These are phyloP conservation scores for Epichloe aotearoae DNA, from an alignment of 2,329 filamentous ascomycete genomes.

Conservation along the genomic window DNA sequence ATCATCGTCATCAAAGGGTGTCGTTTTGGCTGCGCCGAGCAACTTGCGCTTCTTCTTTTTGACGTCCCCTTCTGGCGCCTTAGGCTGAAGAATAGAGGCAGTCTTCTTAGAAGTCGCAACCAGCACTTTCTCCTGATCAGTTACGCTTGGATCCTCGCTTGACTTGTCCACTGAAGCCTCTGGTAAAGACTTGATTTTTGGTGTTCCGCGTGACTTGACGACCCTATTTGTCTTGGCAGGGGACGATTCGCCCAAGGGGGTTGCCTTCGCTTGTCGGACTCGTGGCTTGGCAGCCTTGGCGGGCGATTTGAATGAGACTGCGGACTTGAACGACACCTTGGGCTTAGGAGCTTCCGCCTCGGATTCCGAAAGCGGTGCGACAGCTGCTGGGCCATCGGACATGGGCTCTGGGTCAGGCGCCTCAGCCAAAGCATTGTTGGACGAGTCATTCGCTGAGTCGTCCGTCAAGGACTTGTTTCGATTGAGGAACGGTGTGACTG, in stretches of 20 bases:
- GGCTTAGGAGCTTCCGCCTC: conserved; percentile 14
- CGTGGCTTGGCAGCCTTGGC: conserved; percentile 23
- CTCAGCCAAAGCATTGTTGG: conserved; percentile 10
- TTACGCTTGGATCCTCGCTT: conserved; percentile 21
- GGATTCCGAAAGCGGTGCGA: conserved; percentile 5
- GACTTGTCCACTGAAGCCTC: conserved; percentile 23
- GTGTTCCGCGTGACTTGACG: conserved; percentile 3
- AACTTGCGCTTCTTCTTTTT: conserved; percentile 65
- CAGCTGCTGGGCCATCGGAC: neutral
- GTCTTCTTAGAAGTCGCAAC: conserved; percentile 6
- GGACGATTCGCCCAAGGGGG: conserved; percentile 30
- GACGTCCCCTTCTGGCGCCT: conserved; percentile 21
- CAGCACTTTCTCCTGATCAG: conserved; percentile 18
- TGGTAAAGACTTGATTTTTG: conserved; percentile 2
- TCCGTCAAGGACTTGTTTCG: conserved; percentile 45
- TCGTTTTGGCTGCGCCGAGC: conserved; percentile 47
- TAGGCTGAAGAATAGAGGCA: conserved; percentile 6
- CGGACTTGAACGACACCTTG: conserved; percentile 6
- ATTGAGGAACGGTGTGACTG: conserved; percentile 87
- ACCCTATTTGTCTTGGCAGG: conserved; percentile 31
- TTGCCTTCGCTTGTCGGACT: conserved; percentile 31
- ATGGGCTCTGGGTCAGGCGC: conserved; percentile 19
- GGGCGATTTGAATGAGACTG: conserved; percentile 3
- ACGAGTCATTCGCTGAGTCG: conserved; percentile 17
- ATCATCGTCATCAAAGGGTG: conserved; percentile 57